Evolutionary conservation across 768 basidiomycete genomes (phyloP).

Genomic region (Collybia nuda): DNA sequence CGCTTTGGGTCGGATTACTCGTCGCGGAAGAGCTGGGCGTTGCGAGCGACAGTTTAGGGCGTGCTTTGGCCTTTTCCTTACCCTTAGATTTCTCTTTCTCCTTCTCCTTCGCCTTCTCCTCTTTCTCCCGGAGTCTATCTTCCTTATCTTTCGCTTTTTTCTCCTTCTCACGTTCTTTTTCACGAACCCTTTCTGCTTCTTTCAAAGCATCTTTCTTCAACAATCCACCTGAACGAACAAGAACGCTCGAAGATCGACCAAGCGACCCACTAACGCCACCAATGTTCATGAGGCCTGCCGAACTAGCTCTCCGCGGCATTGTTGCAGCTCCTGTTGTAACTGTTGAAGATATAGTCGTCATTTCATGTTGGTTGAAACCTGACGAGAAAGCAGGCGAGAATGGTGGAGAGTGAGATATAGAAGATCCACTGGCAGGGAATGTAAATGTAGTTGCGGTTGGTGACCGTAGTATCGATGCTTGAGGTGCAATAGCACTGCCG

Average conservation of each 20-base stretch:
- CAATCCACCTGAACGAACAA: constrained; percentile 10
- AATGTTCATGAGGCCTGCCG: constrained; percentile 11
- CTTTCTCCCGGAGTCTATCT: constrained; percentile 20
- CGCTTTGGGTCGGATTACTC: not conserved
- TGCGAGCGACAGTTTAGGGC: constrained; percentile 30
- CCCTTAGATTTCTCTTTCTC: constrained; percentile 7
- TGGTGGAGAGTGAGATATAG: constrained; percentile 3
- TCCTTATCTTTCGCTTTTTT: constrained; percentile 12
- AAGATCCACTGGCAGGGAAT: constrained; percentile 1
- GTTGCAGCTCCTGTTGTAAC: not conserved
- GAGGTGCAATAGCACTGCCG: not conserved
- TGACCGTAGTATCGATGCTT: constrained; percentile 4
- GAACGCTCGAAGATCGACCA: constrained; percentile 18
- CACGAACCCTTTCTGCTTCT: constrained; percentile 12
- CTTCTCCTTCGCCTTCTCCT: constrained; percentile 20
- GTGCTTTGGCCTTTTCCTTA: constrained; percentile 14
- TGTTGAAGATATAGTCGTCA: not conserved
- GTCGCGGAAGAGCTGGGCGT: constrained; percentile 10
- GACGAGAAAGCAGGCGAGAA: constrained; percentile 5
- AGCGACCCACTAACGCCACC: constrained; percentile 11
- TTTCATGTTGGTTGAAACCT: not conserved
- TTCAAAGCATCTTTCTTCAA: constrained; percentile 11
- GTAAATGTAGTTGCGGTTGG: not conserved
- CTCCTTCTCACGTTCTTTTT: constrained; percentile 18
- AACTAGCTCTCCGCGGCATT: constrained; percentile 16